Evolutionary conservation across 345 rosid genomes (phyloP), one percentile per base, ranked within the genome.

Genomic region (Ailanthus altissimus): DNA sequence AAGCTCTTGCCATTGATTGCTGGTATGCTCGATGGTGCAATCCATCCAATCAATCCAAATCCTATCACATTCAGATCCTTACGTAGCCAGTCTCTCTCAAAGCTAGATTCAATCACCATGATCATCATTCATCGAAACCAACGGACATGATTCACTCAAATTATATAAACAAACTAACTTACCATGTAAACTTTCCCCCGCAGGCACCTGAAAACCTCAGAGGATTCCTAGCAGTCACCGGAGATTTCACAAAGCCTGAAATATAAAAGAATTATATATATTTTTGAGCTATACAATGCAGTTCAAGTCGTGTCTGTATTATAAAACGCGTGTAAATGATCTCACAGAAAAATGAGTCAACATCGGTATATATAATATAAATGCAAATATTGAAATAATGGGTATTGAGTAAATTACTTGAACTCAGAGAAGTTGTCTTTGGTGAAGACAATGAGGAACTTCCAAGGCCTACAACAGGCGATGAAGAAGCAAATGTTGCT

Each of bases 11-110:
- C 98, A 21, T 86, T 21, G 56, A 93, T 96, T 2, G 83, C 91
- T 18, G 99, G 99, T 7, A 93, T 78, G 82, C 99, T 93, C 6
- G 98, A 93, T 2, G 99, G 99, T 9, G 94, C 98, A 26, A 93
- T 0, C 99, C 98, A 95, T 50, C 99, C 98, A 43, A 95, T 88
- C 77, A 96, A 75, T 46, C 97, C 98, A 67, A 96, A 93, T 13
- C 97, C 98, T 0, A 96, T 85, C 89, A 93, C 97, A 75, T 85
- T 93, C 57, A 88, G 70, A 61, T 95, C 98, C 77, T 38, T 86
- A 12, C 98, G 86, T 40, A 91, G 86, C 98, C 99, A 95, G 82
- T 93, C 80, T 83, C 94, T 88, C 84, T 87, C 81, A 73, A 96
- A 92, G 93, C 99, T 93, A 40, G 28, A 58, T 14, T 32, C 2